These are phyloP conservation scores for Alternaria panax DNA, from an alignment of 2,329 filamentous ascomycete species.

Conservation along the genomic window DNA sequence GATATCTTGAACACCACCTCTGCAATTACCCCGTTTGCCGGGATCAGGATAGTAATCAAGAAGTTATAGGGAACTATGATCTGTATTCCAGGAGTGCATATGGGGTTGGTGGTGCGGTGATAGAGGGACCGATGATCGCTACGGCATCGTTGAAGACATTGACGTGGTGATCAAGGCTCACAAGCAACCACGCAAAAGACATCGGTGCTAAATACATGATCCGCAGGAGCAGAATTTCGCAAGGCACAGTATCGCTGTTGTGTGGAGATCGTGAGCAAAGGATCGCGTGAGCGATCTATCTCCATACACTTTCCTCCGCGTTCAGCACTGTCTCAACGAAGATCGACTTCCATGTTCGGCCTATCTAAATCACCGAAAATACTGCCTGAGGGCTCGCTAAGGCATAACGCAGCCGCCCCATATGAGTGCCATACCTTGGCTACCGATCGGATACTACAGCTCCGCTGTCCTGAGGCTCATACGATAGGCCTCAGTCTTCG, in stretches of 20 bases:
- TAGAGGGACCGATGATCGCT: neutral
- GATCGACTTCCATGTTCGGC: neutral
- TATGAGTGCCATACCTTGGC: slow-evolving; percentile 23
- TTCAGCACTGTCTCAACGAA: slow-evolving; percentile 13
- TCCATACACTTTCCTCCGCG: neutral
- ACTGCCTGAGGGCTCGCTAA: slow-evolving; percentile 5
- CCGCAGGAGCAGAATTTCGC: neutral
- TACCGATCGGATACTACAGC: slow-evolving; percentile 17
- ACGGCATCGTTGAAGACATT: neutral
- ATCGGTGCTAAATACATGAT: neutral
- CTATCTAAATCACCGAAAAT: slow-evolving; percentile 12
- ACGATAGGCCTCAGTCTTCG: slow-evolving; percentile 23
- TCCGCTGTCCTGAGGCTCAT: slow-evolving; percentile 30
- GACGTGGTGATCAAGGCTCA: neutral
- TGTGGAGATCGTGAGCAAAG: neutral
- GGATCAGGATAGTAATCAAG: neutral
- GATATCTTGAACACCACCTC: slow-evolving; percentile 10
- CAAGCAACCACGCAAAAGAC: neutral
- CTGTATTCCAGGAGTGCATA: neutral
- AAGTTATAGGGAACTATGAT: neutral
- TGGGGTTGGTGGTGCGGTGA: neutral
- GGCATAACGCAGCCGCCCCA: slow-evolving; percentile 20
- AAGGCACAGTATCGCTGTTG: neutral
- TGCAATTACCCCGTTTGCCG: neutral
- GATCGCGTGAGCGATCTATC: neutral